These are phyloP conservation scores for Amylocystis lapponica DNA, from an alignment of 768 basidiomycete genomes.

Conservation along the genomic window DNA sequence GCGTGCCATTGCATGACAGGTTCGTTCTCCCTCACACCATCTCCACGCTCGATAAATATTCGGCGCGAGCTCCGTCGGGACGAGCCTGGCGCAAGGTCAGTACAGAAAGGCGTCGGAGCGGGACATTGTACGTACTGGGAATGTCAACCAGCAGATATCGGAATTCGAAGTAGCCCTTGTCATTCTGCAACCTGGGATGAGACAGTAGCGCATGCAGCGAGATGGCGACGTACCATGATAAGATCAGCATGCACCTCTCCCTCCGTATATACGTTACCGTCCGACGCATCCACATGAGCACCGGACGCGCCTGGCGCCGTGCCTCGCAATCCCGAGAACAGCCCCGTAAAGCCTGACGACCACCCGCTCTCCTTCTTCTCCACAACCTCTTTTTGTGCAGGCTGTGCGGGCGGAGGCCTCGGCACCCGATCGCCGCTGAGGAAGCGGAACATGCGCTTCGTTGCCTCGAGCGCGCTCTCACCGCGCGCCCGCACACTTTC, in stretches of 20 bases:
- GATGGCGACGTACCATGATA: slow-evolving; percentile 48
- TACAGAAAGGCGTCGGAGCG: slow-evolving; percentile 23
- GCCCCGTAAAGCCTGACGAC: slow-evolving; percentile 50
- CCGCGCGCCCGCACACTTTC: slow-evolving; percentile 40
- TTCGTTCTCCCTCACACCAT: slow-evolving; percentile 66
- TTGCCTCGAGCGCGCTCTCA: slow-evolving; percentile 37
- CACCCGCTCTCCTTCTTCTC: slow-evolving; percentile 32
- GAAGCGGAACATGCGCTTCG: slow-evolving; percentile 61
- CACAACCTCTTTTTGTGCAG: slow-evolving; percentile 25
- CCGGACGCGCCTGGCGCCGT: slow-evolving; percentile 28
- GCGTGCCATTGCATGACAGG: slow-evolving; percentile 64
- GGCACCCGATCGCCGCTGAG: slow-evolving; percentile 58
- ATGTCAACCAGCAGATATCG: slow-evolving; percentile 75
- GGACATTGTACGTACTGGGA: slow-evolving; percentile 51
- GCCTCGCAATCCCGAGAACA: slow-evolving; percentile 62
- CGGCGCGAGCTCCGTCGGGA: slow-evolving; percentile 55
- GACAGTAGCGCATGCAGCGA: background rate
- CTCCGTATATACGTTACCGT: slow-evolving; percentile 51
- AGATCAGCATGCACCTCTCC: slow-evolving; percentile 81
- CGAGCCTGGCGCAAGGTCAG: slow-evolving; percentile 41
- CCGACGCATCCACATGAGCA: slow-evolving; percentile 22
- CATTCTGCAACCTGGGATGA: slow-evolving; percentile 42
- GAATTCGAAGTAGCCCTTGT: slow-evolving; percentile 72
- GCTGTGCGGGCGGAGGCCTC: slow-evolving; percentile 20
- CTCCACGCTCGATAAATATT: slow-evolving; percentile 62